Percentiles rank a stretch among this genome's conserved stretches.
Conservation (phyloP, 2,329 filamentous ascomycete genomes). For the Aspergillus pseudoterreus region DNA sequence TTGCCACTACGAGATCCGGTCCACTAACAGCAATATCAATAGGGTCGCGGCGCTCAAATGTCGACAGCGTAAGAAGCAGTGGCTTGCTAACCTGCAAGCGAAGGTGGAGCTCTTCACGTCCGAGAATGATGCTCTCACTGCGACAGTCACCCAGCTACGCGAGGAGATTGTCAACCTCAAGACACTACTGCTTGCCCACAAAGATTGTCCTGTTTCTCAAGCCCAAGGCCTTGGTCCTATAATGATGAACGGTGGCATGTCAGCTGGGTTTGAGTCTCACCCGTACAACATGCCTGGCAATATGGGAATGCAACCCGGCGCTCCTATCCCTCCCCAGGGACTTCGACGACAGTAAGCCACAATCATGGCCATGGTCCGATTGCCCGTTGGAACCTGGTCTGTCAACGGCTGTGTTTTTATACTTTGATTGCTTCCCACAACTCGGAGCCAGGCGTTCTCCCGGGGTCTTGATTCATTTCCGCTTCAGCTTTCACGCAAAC, state of each 20-base stretch:
- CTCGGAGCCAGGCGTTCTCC: conserved; percentile 5
- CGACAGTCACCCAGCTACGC: conserved; percentile 76
- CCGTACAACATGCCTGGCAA: conserved; percentile 40
- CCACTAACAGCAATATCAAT: conserved; percentile 21
- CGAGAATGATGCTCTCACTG: conserved; percentile 83
- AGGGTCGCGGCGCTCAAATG: conserved; percentile 97
- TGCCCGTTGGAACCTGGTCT: neutral
- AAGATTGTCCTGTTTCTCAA: conserved; percentile 90
- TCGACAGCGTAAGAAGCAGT: conserved; percentile 97
- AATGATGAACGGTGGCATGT: conserved; percentile 38
- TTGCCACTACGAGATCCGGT: neutral
- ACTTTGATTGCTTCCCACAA: conserved; percentile 2
- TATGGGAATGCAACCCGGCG: conserved; percentile 41
- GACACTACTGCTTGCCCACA: conserved; percentile 86
- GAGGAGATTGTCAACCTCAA: conserved; percentile 96
- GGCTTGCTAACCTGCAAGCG: conserved; percentile 88
- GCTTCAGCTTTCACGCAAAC: conserved; percentile 20
- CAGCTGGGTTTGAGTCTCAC: conserved; percentile 38
- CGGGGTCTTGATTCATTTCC: too few relatives aligned
- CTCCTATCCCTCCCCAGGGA: conserved; percentile 33
- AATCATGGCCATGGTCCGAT: conserved; percentile 9
- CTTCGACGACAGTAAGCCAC: conserved; percentile 29
- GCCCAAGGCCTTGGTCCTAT: conserved; percentile 65
- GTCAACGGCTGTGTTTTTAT: neutral
- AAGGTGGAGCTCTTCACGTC: conserved; percentile 91